These are phyloP conservation scores for Corchorus olitorius DNA, from an alignment of 345 rosid genomes.

Conservation along the genomic window DNA sequence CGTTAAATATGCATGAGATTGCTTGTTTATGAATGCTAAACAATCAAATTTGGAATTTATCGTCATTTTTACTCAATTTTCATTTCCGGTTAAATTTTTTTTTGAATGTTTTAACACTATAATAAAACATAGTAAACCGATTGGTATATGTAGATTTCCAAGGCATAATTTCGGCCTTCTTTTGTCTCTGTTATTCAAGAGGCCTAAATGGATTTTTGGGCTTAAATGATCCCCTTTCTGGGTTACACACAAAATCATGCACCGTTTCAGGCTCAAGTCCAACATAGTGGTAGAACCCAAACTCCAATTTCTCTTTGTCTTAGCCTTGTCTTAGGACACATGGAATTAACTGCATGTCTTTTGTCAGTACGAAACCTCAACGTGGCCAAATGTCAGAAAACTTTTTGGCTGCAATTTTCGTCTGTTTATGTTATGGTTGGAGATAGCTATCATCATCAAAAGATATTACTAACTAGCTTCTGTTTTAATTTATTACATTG, in stretches of 20 bases:
- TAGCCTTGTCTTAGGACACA: background rate
- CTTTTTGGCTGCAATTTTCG: background rate
- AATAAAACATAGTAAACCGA: background rate
- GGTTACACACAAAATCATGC: slow-evolving; percentile 12
- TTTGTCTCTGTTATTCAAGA: background rate
- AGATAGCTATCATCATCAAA: background rate
- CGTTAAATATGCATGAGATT: background rate
- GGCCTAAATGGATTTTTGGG: background rate
- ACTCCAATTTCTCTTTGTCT: background rate
- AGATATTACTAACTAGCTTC: background rate
- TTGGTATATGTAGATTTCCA: background rate
- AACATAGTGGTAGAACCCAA: background rate
- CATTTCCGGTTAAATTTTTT: background rate
- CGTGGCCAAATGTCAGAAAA: background rate
- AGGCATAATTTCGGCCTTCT: background rate
- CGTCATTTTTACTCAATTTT: background rate
- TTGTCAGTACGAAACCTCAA: background rate
- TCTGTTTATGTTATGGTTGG: slow-evolving; percentile 1
- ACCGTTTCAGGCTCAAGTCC: slow-evolving; percentile 11
- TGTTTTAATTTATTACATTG: background rate
- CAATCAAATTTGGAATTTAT: background rate
- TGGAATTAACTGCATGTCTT: background rate
- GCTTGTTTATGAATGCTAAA: slow-evolving; percentile 1
- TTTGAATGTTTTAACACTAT: background rate
- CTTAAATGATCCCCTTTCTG: background rate